Percentiles rank a stretch among this genome's conserved stretches.
phyloP scores from a whole-genome alignment of 805 yeast genomes.

The Wickerhamiella sergipiensis region DNA sequence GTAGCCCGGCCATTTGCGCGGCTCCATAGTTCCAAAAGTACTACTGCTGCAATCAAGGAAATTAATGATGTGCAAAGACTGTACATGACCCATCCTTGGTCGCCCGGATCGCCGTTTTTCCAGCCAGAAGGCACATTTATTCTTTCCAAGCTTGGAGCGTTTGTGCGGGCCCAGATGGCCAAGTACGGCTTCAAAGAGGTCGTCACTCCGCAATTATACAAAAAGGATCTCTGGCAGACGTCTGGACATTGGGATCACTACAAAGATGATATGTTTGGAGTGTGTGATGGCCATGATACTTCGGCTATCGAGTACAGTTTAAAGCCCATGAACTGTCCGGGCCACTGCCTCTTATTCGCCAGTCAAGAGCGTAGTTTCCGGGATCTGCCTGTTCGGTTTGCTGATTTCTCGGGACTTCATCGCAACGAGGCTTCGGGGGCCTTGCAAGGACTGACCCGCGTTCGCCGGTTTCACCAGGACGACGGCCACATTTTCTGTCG shows the following conservation, averaged over 20 bases:
- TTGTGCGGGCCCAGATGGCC: slow-evolving; percentile 75
- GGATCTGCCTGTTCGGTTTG: slow-evolving; percentile 71
- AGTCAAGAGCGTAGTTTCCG: slow-evolving; percentile 66
- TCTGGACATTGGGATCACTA: slow-evolving; percentile 97
- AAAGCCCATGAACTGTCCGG: slow-evolving; percentile 68
- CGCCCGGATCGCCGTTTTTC: slow-evolving; percentile 89
- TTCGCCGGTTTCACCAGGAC: slow-evolving; percentile 92
- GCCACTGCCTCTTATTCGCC: slow-evolving; percentile 73
- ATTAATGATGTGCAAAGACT: slow-evolving; percentile 58
- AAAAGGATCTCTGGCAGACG: slow-evolving; percentile 69
- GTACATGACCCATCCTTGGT: slow-evolving; percentile 61
- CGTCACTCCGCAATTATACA: slow-evolving; percentile 79
- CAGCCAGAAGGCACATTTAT: slow-evolving; percentile 85
- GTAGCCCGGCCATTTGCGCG: neutral
- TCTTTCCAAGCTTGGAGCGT: slow-evolving; percentile 61
- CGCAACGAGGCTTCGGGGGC: slow-evolving; percentile 95
- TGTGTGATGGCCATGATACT: slow-evolving; percentile 33
- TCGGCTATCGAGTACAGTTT: slow-evolving; percentile 48
- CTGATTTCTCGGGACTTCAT: slow-evolving; percentile 87
- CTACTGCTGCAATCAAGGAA: slow-evolving; percentile 16
- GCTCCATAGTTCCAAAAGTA: slow-evolving; percentile 5
- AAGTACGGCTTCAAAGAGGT: slow-evolving; percentile 83
- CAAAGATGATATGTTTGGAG: slow-evolving; percentile 86
- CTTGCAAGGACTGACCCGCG: slow-evolving; percentile 80
- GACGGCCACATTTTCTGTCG: slow-evolving; percentile 95